phyloP scores from a whole-genome alignment of 495 filamentous ascomycete species.

The Evansstolkia leycettana region DNA sequence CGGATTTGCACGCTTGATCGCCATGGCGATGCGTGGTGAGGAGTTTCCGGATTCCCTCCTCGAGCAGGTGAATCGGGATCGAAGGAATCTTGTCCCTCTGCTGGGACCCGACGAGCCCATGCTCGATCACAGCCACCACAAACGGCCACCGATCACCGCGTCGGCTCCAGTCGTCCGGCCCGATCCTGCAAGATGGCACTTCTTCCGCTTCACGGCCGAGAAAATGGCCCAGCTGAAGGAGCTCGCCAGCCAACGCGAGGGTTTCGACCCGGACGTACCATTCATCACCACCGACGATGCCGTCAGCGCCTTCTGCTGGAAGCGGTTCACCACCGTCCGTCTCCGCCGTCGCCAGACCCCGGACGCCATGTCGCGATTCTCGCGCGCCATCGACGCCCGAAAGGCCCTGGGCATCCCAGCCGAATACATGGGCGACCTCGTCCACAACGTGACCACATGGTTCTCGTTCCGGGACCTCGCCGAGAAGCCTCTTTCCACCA shows the following conservation, averaged over 20 bases:
- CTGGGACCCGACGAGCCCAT: conserved; percentile 12
- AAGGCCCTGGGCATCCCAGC: conserved; percentile 12
- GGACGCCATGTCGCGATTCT: conserved; percentile 7
- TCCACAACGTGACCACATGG: conserved; percentile 7
- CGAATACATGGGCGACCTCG: conserved; percentile 22
- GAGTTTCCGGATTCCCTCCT: conserved; percentile 9
- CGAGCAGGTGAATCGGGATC: conserved; percentile 17
- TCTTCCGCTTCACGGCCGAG: conserved; percentile 9
- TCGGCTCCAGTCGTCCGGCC: neutral
- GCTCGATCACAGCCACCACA: conserved; percentile 16
- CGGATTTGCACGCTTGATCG: conserved; percentile 20
- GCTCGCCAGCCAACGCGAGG: neutral
- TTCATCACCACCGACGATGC: conserved; percentile 36
- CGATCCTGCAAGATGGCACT: conserved; percentile 1
- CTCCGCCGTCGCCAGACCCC: conserved; percentile 2
- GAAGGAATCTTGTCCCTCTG: conserved; percentile 14
- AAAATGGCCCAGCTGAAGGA: conserved; percentile 5
- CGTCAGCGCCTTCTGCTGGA: conserved; percentile 34
- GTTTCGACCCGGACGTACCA: neutral
- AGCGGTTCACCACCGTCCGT: conserved; percentile 12
- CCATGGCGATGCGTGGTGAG: conserved; percentile 12
- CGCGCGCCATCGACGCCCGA: conserved; percentile 17
- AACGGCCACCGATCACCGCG: neutral
- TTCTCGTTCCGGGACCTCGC: conserved; percentile 12
- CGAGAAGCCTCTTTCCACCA: conserved; percentile 8